A percentile compares a stretch with the other conserved stretches of the same genome.
Conservation (phyloP, 768 basidiomycete genomes). For the Xerocomellus amylosporus region DNA sequence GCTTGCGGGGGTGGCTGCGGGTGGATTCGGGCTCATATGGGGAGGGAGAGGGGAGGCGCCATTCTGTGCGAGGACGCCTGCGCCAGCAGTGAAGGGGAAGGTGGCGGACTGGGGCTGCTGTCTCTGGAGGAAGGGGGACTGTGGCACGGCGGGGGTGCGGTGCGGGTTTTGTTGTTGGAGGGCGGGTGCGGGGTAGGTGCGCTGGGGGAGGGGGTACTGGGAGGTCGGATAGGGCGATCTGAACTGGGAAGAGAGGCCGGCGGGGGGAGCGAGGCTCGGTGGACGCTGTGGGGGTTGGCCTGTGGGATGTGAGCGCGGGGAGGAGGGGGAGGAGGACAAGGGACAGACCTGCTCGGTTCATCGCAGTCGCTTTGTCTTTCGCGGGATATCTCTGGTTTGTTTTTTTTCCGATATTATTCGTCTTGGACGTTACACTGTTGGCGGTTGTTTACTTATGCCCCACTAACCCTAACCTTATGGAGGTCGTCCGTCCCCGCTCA, state of each 20-base stretch:
- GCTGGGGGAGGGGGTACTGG: conserved; percentile 31
- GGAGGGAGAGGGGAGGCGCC: conserved; percentile 53
- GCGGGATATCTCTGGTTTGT: conserved; percentile 8
- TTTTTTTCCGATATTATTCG: conserved; percentile 8
- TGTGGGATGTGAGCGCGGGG: conserved; percentile 33
- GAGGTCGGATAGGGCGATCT: conserved; percentile 49
- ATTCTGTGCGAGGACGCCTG: conserved; percentile 53
- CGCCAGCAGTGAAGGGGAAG: conserved; percentile 55
- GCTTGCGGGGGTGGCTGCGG: conserved; percentile 36
- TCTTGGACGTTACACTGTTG: conserved; percentile 21
- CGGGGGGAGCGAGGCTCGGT: conserved; percentile 66
- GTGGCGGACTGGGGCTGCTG: conserved; percentile 43
- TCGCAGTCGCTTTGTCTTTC: neutral
- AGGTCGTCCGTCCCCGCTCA: conserved; percentile 51
- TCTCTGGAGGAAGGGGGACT: conserved; percentile 62
- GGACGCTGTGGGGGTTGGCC: conserved; percentile 83
- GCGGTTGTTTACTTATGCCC: conserved; percentile 19
- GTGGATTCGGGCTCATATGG: conserved; percentile 52
- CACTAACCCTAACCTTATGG: conserved; percentile 27
- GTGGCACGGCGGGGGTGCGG: conserved; percentile 55
- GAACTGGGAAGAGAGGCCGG: conserved; percentile 61
- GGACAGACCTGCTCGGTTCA: conserved; percentile 61
- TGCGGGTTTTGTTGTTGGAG: conserved; percentile 57
- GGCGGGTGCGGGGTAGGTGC: conserved; percentile 38
- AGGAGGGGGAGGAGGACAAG: conserved; percentile 7